Evolutionary conservation across 2,329 filamentous ascomycete species (phyloP), one percentile per base, ranked within the genome.

Genomic region (Clathrospora elynae): DNA sequence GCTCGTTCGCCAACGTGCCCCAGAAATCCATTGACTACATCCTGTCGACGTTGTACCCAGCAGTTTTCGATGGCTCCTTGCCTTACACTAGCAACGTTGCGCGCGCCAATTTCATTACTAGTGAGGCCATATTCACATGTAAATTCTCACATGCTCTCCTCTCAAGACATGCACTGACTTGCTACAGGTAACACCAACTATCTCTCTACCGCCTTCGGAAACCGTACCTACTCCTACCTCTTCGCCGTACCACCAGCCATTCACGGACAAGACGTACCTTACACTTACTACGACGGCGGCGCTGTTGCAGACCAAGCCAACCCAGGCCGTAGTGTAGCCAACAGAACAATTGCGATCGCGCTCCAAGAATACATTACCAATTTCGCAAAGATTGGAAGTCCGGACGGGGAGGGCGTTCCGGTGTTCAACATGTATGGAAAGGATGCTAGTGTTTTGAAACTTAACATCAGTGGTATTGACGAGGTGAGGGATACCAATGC

Each of bases 141-240:
- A n/a, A n/a, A n/a, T n/a, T n/a, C n/a, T n/a, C n/a, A n/a, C n/a
- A n/a, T n/a, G n/a, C n/a, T n/a, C n/a, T n/a, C n/a, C n/a, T n/a
- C n/a, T n/a, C n/a, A n/a, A n/a, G n/a, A n/a, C n/a, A n/a, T n/a
- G n/a, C n/a, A n/a, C n/a, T n/a, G n/a, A n/a, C n/a, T n/a, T n/a
- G n/a, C n/a, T n/a, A n/a, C n/a, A n/a, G n/a, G n/a, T n/a, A 79
- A 79, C 52, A 74, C 78, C 10, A 70, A 75, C 55, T 80, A 73
- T 54, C 67, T 83, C 3, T 71, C 73, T 40, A 66, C 63, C 1
- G 78, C 74, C 6, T 75, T 68, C 59, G 54, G 59, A 8, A 77
- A 78, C 59, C 35, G 71, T 7, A 77, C 76, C 0, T 78, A 77
- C 58, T 69, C 70, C 2, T 82, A 83, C 65, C 62, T 76, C 16